These are phyloP conservation scores for Naganishia albida DNA, from an alignment of 1,284 basidiomycete species.

Conservation along the genomic window DNA sequence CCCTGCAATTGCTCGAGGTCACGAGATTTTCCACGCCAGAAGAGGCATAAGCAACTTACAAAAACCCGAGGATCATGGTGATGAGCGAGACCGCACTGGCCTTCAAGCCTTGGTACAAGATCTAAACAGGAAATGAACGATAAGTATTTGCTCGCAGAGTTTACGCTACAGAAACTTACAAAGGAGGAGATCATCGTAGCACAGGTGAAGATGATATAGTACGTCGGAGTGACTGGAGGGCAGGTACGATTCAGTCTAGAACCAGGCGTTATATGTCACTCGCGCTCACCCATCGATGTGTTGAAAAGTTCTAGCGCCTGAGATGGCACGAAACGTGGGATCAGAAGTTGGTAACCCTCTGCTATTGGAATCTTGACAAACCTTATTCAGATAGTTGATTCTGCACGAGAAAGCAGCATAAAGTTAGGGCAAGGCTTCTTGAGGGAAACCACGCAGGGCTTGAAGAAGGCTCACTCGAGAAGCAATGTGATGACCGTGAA, in stretches of 20 bases:
- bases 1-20: constrained; percentile 20
- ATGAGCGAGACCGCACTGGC: constrained; percentile 74
- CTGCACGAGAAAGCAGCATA: constrained; percentile 49
- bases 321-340: not conserved
- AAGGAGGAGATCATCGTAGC: constrained; percentile 85
- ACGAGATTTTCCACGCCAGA: not conserved
- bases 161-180: constrained; percentile 52
- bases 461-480: constrained; percentile 40
- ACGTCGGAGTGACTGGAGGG: constrained; percentile 64
- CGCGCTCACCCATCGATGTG: constrained; percentile 70
- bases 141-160: too few relatives aligned
- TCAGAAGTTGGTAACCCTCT: not conserved
- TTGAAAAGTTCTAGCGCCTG: constrained; percentile 90
- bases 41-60: constrained; percentile 53
- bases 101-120: constrained; percentile 87
- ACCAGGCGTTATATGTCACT: not conserved
- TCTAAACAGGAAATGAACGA: constrained; percentile 59
- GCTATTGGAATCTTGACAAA: not conserved
- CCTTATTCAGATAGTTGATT: constrained; percentile 92
- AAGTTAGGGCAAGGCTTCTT: not conserved
- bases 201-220: constrained; percentile 72
- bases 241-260: not conserved
- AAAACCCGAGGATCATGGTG: constrained; percentile 85
- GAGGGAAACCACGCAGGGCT: not conserved
- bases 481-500: constrained; percentile 79